Percentiles rank a stretch among this genome's conserved stretches.
These are phyloP conservation scores for Setomelanomma holmii DNA, from an alignment of 2,329 filamentous ascomycete species.

Conservation along the genomic window DNA sequence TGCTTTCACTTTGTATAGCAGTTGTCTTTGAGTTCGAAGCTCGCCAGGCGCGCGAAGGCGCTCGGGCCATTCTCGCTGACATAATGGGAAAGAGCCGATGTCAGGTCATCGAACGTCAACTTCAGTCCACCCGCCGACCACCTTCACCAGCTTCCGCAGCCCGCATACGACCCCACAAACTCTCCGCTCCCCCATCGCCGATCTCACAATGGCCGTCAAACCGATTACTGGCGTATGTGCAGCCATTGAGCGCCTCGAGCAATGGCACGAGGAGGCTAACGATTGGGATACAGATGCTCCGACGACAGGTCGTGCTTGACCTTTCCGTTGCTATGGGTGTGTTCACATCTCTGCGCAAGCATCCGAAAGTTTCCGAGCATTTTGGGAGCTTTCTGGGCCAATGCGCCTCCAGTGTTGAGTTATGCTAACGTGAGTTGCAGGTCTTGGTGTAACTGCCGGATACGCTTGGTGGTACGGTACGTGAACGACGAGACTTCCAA, in stretches of 20 bases:
- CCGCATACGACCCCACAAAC: conserved; percentile 37
- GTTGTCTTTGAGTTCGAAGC: conserved; percentile 23
- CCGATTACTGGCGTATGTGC: conserved; percentile 59
- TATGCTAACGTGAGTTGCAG: conserved; percentile 49
- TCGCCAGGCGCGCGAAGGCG: conserved; percentile 9
- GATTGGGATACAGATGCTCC: conserved; percentile 64
- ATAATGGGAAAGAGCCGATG: conserved; percentile 4
- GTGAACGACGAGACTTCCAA: conserved; percentile 35
- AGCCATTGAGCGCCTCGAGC: conserved; percentile 39
- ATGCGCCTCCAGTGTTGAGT: conserved; percentile 13
- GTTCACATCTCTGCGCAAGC: conserved; percentile 37
- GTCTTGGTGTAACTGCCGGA: conserved; percentile 67
- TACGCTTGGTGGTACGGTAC: conserved; percentile 73
- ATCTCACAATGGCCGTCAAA: conserved; percentile 54
- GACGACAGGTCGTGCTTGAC: conserved; percentile 70
- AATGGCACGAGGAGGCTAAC: conserved; percentile 31
- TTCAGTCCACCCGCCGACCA: conserved; percentile 32
- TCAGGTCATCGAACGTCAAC: conserved; percentile 39
- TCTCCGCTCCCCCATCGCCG: conserved; percentile 33
- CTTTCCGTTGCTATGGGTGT: conserved; percentile 70
- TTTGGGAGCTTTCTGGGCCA: not conserved
- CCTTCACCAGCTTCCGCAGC: conserved; percentile 37
- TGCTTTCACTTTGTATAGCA: conserved; percentile 18
- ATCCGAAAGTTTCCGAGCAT: not conserved
- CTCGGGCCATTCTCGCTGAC: conserved; percentile 7